These are phyloP conservation scores for Cadophora sp. DNA, from an alignment of 2,329 filamentous ascomycete species.

Conservation along the genomic window DNA sequence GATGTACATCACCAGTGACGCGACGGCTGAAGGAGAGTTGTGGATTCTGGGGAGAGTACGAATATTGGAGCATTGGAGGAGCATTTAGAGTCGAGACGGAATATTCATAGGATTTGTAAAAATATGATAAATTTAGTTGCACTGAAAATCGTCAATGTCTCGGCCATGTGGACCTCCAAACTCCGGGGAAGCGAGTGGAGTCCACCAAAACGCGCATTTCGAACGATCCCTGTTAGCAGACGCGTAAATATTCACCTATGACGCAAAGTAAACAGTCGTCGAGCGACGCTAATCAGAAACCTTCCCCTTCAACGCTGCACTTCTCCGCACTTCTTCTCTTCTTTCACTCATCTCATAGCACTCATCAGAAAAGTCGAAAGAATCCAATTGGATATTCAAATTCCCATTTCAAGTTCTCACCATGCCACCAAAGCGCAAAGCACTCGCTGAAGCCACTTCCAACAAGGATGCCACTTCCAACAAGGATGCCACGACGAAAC, in stretches of 20 bases:
- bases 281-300: neutral
- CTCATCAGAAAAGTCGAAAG: neutral
- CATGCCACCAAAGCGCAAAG: constrained; percentile 31
- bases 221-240: neutral
- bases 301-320: neutral
- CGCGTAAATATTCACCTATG: constrained; percentile 7
- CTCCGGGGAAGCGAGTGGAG: neutral
- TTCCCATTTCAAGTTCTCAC: no score
- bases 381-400: neutral
- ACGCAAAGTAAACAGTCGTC: constrained; percentile 14
- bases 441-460: constrained; percentile 17
- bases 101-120: neutral
- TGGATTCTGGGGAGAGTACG: constrained; percentile 26
- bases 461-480: constrained; percentile 22
- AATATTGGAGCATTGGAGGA: neutral
- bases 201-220: constrained; percentile 4
- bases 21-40: constrained; percentile 28
- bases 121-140: no score
- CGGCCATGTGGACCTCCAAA: neutral
- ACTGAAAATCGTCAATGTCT: neutral
- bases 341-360: no score
- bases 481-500: neutral
- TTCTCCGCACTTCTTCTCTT: neutral
- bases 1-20: constrained; percentile 32
- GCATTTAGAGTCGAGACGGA: neutral